Evolutionary conservation across 2,329 filamentous ascomycete genomes (phyloP), one percentile per base, ranked within the genome.

Genomic region (Colletotrichum tabaci): DNA sequence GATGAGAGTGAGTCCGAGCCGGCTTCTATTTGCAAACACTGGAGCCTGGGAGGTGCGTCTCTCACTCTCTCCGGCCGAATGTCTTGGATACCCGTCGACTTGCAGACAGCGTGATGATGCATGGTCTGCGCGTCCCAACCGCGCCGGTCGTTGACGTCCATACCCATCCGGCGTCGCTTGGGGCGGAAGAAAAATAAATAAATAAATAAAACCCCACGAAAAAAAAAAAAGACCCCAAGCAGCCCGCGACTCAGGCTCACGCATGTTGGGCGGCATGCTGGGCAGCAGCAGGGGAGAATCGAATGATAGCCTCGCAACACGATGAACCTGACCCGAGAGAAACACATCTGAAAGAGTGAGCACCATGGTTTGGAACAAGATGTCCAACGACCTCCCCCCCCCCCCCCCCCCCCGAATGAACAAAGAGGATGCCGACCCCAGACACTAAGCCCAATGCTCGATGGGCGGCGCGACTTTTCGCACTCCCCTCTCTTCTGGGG

Each of bases 21-120:
- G 12, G 50, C 42, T 66, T 50, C 56, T 38, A 66, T 61, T 61
- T 61, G 49, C 49, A 42, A 50, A 13, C n/a, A 6, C 18, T 26
- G 13, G 12, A n/a, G 35, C 9, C 7, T 23, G 13, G 16, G 52
- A n/a, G 38, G 47, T 58, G 64, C 42, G 38, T 40, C 60, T 38
- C 26, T 58, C 23, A 6, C 52, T 70, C 21, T 42, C 30, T 12
- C 40, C 47, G 63, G 40, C 42, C 26, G 55, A 42, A 21, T 55
- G 66, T 55, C 42, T 50, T 70, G 56, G 60, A 8, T 57, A 65
- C 53, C 42, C 66, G 69, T 61, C 40, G n/a, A 35, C 44, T 38
- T 56, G 30, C 58, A 70, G 46, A 40, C 21, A 72, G 52, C 30
- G 30, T 30, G 53, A 70, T 50, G 53, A 72, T 67, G 64, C 68